Conservation (phyloP, 257 asterid genomes). For the Leonotis leonurus region DNA sequence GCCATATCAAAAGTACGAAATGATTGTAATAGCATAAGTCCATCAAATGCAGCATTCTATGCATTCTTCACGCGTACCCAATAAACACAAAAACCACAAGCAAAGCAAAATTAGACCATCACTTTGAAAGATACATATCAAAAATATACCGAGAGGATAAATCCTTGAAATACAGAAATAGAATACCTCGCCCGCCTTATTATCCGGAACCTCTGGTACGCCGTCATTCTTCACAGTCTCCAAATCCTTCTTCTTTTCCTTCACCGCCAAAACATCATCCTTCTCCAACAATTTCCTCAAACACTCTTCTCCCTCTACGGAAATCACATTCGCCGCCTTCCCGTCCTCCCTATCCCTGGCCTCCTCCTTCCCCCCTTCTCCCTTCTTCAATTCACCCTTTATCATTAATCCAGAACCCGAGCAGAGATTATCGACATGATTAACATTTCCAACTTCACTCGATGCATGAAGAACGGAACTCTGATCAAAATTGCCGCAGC, state of each 20-base stretch:
- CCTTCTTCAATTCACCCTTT: constrained; percentile 24
- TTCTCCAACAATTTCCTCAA: constrained; percentile 25
- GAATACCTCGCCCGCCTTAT: constrained; percentile 24
- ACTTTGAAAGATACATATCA: too few relatives aligned
- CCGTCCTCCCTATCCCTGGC: constrained; percentile 21
- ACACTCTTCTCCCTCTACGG: constrained; percentile 16
- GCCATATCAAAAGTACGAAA: neutral
- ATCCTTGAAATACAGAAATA: neutral
- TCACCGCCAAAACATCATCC: constrained; percentile 22
- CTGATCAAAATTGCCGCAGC: neutral
- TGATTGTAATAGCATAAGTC: neutral
- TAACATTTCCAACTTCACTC: neutral
- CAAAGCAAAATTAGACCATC: neutral
- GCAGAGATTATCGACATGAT: constrained; percentile 10
- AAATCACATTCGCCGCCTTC: constrained; percentile 3
- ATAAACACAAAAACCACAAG: neutral
- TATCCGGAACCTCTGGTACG: constrained; percentile 15
- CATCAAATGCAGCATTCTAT: neutral
- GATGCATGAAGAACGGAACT: neutral
- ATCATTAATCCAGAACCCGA: constrained; percentile 20
- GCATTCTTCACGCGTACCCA: neutral
- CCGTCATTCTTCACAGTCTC: constrained; percentile 19
- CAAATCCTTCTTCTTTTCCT: constrained; percentile 25
- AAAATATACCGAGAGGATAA: neutral
- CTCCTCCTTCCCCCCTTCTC: constrained; percentile 20